Evolutionary conservation across 805 yeast species (phyloP).

Genomic region (Kazachstania bromeliacearum): DNA sequence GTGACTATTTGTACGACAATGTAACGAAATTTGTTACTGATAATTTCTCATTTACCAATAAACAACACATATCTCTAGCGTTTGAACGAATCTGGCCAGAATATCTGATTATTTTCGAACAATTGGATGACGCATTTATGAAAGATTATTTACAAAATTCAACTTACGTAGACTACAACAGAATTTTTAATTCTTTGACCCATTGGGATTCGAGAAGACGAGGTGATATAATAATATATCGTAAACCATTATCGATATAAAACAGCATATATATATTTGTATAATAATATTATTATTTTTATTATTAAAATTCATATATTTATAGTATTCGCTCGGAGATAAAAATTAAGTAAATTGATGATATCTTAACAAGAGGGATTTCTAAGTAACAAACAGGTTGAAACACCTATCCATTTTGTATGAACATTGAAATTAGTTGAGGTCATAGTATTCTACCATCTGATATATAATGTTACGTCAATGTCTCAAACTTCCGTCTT

Average conservation of each 20-base stretch:
- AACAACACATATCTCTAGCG: slow-evolving; percentile 14
- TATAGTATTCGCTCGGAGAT: no score
- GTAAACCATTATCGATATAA: not conserved
- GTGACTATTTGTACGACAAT: slow-evolving; percentile 70
- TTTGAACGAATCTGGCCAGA: slow-evolving; percentile 55
- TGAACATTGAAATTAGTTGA: no score
- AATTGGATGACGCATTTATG: slow-evolving; percentile 39
- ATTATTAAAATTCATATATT: no score
- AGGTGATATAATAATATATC: slow-evolving; percentile 69
- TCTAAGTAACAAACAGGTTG: no score
- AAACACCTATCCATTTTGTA: no score
- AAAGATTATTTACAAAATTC: slow-evolving; percentile 33
- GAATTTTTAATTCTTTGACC: slow-evolving; percentile 67
- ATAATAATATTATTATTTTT: no score
- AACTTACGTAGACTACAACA: slow-evolving; percentile 36
- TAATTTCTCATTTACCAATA: slow-evolving; percentile 36
- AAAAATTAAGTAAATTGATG: no score
- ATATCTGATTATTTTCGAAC: slow-evolving; percentile 64
- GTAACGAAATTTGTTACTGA: slow-evolving; percentile 47
- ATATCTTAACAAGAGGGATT: no score
- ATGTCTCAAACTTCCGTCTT: no score
- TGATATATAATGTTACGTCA: no score
- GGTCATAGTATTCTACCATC: no score
- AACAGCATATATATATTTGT: no score
- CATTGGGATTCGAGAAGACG: slow-evolving; percentile 80